phyloP scores from a whole-genome alignment of 208 protist species.

The Leishmania tropica region DNA sequence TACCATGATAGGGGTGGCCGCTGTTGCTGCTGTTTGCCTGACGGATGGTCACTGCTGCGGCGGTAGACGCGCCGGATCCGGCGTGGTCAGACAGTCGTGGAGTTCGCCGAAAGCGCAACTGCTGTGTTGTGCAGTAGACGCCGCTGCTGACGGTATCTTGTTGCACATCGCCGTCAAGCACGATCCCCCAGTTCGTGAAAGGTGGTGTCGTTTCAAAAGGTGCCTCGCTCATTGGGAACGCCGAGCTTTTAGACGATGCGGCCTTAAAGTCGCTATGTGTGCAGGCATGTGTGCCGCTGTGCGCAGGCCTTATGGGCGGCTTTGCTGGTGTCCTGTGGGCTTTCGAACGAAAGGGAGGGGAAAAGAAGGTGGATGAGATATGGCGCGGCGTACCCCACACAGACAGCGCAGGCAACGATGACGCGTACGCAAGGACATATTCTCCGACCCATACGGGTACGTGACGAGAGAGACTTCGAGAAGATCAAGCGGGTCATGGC shows the following conservation, averaged over 20 bases:
- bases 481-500: background rate
- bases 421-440: background rate
- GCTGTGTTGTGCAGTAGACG: background rate
- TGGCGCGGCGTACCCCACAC: background rate
- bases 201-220: background rate
- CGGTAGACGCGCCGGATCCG: background rate
- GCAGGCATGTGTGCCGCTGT: background rate
- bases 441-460: background rate
- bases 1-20: background rate
- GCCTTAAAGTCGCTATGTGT: background rate
- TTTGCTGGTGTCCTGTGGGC: background rate
- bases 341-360: background rate
- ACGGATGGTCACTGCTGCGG: background rate
- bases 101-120: background rate
- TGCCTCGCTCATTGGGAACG: background rate
- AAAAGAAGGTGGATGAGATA: background rate
- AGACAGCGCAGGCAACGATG: background rate
- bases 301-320: background rate
- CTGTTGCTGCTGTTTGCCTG: background rate
- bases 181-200: conserved; percentile 10
- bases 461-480: too few species aligned
- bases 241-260: background rate
- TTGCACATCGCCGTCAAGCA: conserved; percentile 13
- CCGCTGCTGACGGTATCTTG: background rate
- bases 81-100: background rate